Percentiles rank a stretch among this genome's conserved stretches.
Evolutionary conservation across 2,329 filamentous ascomycete species (phyloP).

Genomic region (Periconia sp.): DNA sequence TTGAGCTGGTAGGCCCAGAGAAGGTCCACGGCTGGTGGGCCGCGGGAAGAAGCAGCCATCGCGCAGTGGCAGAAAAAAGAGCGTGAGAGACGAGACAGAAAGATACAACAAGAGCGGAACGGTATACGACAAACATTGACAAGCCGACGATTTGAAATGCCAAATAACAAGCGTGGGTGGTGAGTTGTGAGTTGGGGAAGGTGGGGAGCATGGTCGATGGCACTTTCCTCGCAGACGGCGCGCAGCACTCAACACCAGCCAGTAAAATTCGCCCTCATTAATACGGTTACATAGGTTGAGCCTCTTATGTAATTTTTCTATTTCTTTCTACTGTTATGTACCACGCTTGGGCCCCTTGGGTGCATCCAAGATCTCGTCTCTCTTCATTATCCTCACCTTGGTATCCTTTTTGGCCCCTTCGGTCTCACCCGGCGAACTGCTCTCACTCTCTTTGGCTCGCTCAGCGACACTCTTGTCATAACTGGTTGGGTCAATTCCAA

Average conservation of each 20-base stretch:
- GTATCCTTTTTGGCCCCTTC: slow-evolving; percentile 34
- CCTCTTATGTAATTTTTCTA: slow-evolving; percentile 25
- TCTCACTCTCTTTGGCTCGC: slow-evolving; percentile 38
- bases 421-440: slow-evolving; percentile 14
- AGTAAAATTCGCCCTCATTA: not conserved
- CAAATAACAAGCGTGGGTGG: not conserved
- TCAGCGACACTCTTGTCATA: slow-evolving; percentile 52
- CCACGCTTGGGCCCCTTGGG: slow-evolving; percentile 40
- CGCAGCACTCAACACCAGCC: not conserved
- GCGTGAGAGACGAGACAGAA: too few relatives aligned
- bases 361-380: slow-evolving; percentile 38
- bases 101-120: too few relatives aligned
- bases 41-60: not conserved
- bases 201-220: slow-evolving; percentile 2
- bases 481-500: slow-evolving; percentile 65
- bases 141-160: not conserved
- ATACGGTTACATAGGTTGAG: slow-evolving; percentile 5
- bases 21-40: not conserved
- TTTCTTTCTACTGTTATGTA: slow-evolving; percentile 32
- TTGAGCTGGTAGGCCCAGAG: not conserved
- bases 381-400: slow-evolving; percentile 42
- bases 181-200: not conserved
- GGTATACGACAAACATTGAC: not conserved
- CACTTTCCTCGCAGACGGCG: slow-evolving; percentile 9
- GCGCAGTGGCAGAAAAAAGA: not conserved